Percentiles rank a stretch among this genome's conserved stretches.
phyloP scores from a whole-genome alignment of 108 stramenopile genomes.

The Cafeteria roenbergensis region DNA sequence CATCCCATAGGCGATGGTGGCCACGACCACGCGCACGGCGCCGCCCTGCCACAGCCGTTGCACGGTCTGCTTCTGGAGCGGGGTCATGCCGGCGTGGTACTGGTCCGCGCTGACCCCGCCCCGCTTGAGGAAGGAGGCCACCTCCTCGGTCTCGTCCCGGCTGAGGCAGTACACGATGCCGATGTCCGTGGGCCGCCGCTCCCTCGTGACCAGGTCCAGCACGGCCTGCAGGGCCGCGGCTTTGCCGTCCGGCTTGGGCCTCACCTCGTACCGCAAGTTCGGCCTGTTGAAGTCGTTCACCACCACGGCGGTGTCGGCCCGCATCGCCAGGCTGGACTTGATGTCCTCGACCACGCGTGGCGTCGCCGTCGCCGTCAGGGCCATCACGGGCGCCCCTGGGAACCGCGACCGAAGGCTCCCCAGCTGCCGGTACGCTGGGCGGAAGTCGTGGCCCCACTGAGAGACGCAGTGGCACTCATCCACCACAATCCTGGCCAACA shows the following conservation, averaged over 20 bases:
- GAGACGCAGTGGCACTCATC: constrained; percentile 29
- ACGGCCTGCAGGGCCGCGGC: background rate
- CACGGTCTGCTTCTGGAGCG: background rate
- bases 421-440: constrained; percentile 68
- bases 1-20: constrained; percentile 29
- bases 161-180: constrained; percentile 6
- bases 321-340: constrained; percentile 54
- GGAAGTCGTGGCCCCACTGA: constrained; percentile 94
- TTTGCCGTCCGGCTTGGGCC: background rate
- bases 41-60: constrained; percentile 17
- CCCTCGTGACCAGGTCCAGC: too few relatives aligned
- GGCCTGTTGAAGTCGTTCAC: background rate
- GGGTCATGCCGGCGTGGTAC: constrained; percentile 24
- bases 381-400: constrained; percentile 28
- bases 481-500: constrained; percentile 76
- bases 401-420: background rate
- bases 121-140: background rate
- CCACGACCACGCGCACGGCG: constrained; percentile 16
- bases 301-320: background rate
- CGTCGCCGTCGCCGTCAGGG: constrained; percentile 80
- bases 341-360: constrained; percentile 66
- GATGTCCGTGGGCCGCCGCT: too few relatives aligned
- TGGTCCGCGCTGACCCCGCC: constrained; percentile 13
- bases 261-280: background rate
- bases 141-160: background rate